Percentiles rank a stretch among this genome's conserved stretches.
Conservation (phyloP, 208 protist genomes). For the Acanthamoeba royreba region DNA sequence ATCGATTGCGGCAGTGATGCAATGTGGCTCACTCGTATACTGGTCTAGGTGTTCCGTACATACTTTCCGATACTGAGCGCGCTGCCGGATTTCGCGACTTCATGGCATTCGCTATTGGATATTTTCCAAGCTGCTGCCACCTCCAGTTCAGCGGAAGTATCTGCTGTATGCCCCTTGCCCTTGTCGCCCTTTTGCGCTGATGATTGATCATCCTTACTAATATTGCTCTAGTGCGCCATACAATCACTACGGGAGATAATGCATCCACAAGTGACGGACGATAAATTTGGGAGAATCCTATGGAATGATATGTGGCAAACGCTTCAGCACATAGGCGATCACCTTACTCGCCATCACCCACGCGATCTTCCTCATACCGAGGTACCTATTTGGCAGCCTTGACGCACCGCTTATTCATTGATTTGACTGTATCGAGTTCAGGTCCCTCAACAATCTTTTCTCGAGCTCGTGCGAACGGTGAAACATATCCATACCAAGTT, state of each 20-base stretch:
- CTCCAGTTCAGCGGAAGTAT: background rate
- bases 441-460: slow-evolving; percentile 18
- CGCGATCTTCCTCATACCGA: background rate
- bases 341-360: background rate
- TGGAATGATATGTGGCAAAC: slow-evolving; percentile 25
- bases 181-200: background rate
- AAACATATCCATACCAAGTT: slow-evolving; percentile 31
- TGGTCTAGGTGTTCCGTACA: slow-evolving; percentile 24
- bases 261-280: background rate
- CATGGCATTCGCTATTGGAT: background rate
- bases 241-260: slow-evolving; percentile 5
- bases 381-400: background rate
- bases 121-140: background rate
- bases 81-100: background rate
- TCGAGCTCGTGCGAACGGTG: slow-evolving; percentile 27
- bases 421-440: background rate
- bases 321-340: background rate
- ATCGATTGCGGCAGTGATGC: background rate
- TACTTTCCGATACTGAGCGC: slow-evolving; percentile 12
- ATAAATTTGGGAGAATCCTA: background rate
- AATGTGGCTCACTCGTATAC: background rate
- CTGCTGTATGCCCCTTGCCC: background rate
- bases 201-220: background rate
- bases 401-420: background rate
- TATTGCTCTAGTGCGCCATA: background rate